These are phyloP conservation scores for Russula compacta DNA, from an alignment of 768 basidiomycete species.

Conservation along the genomic window DNA sequence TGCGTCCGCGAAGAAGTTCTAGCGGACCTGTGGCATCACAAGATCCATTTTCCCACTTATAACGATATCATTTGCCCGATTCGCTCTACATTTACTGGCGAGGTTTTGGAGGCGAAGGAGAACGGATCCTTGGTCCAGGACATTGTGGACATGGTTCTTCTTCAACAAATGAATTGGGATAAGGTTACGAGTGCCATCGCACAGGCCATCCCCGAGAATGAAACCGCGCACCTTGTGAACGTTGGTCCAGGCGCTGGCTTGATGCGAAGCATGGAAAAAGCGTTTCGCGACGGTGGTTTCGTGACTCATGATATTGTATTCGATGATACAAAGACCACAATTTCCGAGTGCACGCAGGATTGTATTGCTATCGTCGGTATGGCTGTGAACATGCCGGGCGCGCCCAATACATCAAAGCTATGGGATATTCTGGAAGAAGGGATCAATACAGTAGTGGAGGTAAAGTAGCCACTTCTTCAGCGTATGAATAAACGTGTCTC, in stretches of 20 bases:
- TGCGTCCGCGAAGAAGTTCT: slow-evolving; percentile 35
- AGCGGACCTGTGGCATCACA: slow-evolving; percentile 34
- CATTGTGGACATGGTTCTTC: slow-evolving; percentile 18
- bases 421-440: slow-evolving; percentile 56
- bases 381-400: slow-evolving; percentile 51
- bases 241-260: slow-evolving; percentile 40
- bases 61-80: slow-evolving; percentile 30
- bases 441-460: slow-evolving; percentile 47
- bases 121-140: slow-evolving; percentile 8
- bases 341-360: slow-evolving; percentile 29
- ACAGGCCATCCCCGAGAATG: slow-evolving; percentile 20
- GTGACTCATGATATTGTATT: slow-evolving; percentile 1
- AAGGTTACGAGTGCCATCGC: slow-evolving; percentile 26
- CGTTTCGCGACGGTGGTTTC: slow-evolving; percentile 23
- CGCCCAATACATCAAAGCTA: slow-evolving; percentile 36
- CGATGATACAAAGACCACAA: background rate
- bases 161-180: slow-evolving; percentile 36
- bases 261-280: slow-evolving; percentile 32
- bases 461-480: slow-evolving; percentile 23
- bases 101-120: background rate
- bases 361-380: slow-evolving; percentile 67
- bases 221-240: slow-evolving; percentile 35
- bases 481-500: background rate
- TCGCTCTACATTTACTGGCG: slow-evolving; percentile 15
- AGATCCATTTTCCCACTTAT: slow-evolving; percentile 43